phyloP scores from a whole-genome alignment of 2,329 filamentous ascomycete genomes.

The Alternaria incomplexa region DNA sequence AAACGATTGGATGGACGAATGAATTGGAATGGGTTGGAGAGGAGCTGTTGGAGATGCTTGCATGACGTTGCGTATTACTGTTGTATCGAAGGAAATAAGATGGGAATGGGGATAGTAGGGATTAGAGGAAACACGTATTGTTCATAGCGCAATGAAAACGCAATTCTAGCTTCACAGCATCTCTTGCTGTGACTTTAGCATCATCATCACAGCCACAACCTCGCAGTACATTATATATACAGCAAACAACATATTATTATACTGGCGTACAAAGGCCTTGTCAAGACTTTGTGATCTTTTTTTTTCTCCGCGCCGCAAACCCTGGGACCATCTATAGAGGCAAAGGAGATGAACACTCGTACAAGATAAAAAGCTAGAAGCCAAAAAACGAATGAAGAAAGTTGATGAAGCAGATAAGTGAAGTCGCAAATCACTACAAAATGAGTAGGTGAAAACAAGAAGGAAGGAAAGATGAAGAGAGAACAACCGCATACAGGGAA shows the following conservation, averaged over 20 bases:
- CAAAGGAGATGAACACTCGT: background rate
- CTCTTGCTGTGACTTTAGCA: no score
- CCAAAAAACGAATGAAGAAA: background rate
- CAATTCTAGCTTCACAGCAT: background rate
- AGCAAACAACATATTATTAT: background rate
- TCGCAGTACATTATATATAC: background rate
- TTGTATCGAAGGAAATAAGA: background rate
- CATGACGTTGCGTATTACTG: conserved; percentile 1
- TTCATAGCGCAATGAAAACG: conserved; percentile 7
- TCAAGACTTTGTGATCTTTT: background rate
- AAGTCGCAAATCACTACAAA: conserved; percentile 1
- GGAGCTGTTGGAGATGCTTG: background rate
- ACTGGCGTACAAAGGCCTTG: background rate
- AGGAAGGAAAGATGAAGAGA: background rate
- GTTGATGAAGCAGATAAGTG: background rate
- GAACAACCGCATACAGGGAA: background rate
- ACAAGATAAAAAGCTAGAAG: background rate
- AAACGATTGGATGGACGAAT: background rate
- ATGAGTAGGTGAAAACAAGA: background rate
- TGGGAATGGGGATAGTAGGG: background rate
- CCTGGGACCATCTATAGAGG: background rate
- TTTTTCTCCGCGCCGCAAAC: background rate
- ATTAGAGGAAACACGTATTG: conserved; percentile 1
- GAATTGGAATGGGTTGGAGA: background rate
- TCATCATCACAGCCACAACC: no score